A percentile compares a stretch with the other conserved stretches of the same genome.
Conservation (phyloP, 2,329 filamentous ascomycete genomes). For the Rugonectria rugulosa region DNA sequence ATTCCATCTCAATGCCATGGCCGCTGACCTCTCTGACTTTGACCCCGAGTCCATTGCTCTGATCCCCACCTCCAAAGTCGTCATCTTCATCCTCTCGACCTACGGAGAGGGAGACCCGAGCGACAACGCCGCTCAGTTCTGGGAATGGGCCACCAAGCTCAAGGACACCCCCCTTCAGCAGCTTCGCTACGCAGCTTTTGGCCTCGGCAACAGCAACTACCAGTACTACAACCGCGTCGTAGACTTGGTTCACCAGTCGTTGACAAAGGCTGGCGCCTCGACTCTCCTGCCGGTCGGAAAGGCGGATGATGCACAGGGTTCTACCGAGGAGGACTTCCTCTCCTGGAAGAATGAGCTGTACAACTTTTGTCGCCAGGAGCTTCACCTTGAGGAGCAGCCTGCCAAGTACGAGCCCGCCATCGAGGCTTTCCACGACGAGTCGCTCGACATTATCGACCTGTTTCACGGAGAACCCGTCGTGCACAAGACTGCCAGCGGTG, state of each 20-base stretch:
- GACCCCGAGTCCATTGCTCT: constrained; percentile 46
- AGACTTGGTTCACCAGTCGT: constrained; percentile 29
- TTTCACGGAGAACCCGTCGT: constrained; percentile 23
- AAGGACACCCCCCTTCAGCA: constrained; percentile 7
- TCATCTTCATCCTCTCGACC: constrained; percentile 45
- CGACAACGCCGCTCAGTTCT: constrained; percentile 43
- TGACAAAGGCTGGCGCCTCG: constrained; percentile 35
- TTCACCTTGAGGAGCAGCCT: constrained; percentile 36
- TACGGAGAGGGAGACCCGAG: constrained; percentile 48
- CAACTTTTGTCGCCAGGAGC: constrained; percentile 20
- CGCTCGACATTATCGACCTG: constrained; percentile 26
- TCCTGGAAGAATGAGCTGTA: constrained; percentile 42
- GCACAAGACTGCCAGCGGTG: constrained; percentile 28
- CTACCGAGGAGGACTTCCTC: constrained; percentile 44
- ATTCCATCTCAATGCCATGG: constrained; percentile 18
- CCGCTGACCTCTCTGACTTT: constrained; percentile 54
- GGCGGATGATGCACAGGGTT: constrained; percentile 40
- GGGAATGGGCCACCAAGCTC: constrained; percentile 30
- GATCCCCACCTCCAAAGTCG: constrained; percentile 34
- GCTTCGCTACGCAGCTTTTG: constrained; percentile 42
- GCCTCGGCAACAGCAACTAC: constrained; percentile 47
- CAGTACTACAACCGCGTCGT: constrained; percentile 44
- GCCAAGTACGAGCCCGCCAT: constrained; percentile 30
- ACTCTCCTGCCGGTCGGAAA: constrained; percentile 32
- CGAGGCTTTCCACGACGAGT: constrained; percentile 18